Evolutionary conservation across 2,329 filamentous ascomycete genomes (phyloP).

Genomic region (Rutstroemia sp.): DNA sequence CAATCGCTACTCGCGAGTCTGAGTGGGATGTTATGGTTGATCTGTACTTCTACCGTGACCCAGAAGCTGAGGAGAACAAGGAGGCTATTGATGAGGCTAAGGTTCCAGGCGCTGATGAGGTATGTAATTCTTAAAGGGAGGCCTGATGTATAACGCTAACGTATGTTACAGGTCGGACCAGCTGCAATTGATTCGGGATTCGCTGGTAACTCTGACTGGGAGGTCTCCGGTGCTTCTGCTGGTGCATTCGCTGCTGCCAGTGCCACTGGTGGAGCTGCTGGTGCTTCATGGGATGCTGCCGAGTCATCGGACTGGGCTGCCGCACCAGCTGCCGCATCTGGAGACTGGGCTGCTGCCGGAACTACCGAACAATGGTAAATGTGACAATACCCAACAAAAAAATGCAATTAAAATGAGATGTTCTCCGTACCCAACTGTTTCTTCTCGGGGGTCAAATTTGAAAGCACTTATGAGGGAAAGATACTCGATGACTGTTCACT

Average conservation of each 20-base stretch:
- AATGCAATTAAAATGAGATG: conserved; percentile 15
- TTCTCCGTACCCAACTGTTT: conserved; percentile 18
- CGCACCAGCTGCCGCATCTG: conserved; percentile 36
- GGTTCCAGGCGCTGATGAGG: conserved; percentile 72
- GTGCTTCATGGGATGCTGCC: conserved; percentile 55
- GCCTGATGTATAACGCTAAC: background rate
- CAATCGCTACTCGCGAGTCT: conserved; percentile 88
- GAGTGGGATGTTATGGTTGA: conserved; percentile 99
- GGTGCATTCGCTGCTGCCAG: conserved; percentile 50
- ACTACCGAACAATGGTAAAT: conserved; percentile 30
- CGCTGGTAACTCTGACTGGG: conserved; percentile 71
- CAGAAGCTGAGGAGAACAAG: conserved; percentile 99
- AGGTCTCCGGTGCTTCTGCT: conserved; percentile 54
- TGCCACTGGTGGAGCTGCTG: conserved; percentile 52
- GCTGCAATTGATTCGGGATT: conserved; percentile 75
- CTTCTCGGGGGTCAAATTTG: conserved; percentile 44
- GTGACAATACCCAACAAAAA: conserved; percentile 13
- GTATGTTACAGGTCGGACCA: conserved; percentile 47
- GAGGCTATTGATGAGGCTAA: conserved; percentile 87
- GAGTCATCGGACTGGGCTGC: conserved; percentile 40
- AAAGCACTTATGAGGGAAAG: conserved; percentile 99
- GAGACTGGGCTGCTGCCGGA: conserved; percentile 49
- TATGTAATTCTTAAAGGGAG: background rate
- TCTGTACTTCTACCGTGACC: conserved; percentile 99
- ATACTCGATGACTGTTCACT: conserved; percentile 60